These are phyloP conservation scores for Cladophialophora immunda DNA, from an alignment of 2,329 filamentous ascomycete species.

Conservation along the genomic window DNA sequence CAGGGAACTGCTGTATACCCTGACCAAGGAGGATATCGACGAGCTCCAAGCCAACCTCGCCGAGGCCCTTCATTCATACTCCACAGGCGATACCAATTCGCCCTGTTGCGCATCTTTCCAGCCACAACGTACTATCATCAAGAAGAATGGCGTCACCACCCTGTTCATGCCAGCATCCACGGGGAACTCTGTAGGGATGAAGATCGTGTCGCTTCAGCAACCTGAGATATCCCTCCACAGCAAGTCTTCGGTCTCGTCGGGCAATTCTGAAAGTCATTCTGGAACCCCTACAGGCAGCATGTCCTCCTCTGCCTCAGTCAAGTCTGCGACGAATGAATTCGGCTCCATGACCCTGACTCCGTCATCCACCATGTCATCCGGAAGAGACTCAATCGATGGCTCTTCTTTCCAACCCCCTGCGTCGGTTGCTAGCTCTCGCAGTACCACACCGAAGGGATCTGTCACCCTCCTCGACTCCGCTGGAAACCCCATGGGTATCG, in stretches of 20 bases:
- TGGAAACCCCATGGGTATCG: slow-evolving; percentile 67
- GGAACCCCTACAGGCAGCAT: slow-evolving; percentile 32
- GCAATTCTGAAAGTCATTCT: slow-evolving; percentile 35
- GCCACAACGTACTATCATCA: slow-evolving; percentile 68
- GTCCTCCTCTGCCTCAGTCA: slow-evolving; percentile 43
- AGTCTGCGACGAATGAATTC: slow-evolving; percentile 48
- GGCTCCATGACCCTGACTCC: slow-evolving; percentile 50
- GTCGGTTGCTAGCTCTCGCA: slow-evolving; percentile 46
- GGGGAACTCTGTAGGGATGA: slow-evolving; percentile 68
- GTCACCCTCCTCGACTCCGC: slow-evolving; percentile 66
- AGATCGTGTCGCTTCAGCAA: slow-evolving; percentile 67
- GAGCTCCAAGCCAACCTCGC: slow-evolving; percentile 66
- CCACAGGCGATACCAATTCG: slow-evolving; percentile 66
- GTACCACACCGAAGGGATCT: slow-evolving; percentile 63
- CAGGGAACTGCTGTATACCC: slow-evolving; percentile 62
- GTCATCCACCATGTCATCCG: slow-evolving; percentile 39
- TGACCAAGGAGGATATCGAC: slow-evolving; percentile 65
- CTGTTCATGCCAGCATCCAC: slow-evolving; percentile 74
- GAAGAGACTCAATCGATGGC: slow-evolving; percentile 42
- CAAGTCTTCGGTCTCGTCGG: slow-evolving; percentile 33
- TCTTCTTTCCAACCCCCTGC: slow-evolving; percentile 41
- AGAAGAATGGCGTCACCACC: slow-evolving; percentile 68
- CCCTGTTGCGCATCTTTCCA: slow-evolving; percentile 69
- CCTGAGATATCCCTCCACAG: slow-evolving; percentile 29
- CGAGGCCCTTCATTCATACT: slow-evolving; percentile 71